phyloP scores from a whole-genome alignment of 805 yeast species.

The Cyberlindnera maritima region DNA sequence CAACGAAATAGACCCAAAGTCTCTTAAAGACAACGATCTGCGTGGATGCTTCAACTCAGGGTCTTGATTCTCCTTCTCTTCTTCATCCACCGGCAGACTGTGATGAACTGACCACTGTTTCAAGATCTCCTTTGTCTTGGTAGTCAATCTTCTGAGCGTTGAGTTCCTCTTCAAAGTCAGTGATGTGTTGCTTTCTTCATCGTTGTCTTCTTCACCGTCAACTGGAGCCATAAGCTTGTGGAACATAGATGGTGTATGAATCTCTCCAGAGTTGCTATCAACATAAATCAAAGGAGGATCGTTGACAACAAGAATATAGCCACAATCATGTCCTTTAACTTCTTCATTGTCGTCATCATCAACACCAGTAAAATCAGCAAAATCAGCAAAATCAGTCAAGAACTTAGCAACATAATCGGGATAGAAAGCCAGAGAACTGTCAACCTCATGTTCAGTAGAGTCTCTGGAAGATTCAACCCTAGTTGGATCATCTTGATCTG shows the following conservation, averaged over 20 bases:
- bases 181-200: neutral
- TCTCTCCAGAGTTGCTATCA: neutral
- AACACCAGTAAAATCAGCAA: neutral
- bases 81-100: neutral
- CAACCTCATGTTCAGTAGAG: neutral
- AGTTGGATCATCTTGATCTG: neutral
- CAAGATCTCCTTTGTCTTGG: constrained; percentile 14
- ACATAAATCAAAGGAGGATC: neutral
- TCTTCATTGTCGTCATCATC: neutral
- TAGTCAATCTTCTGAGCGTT: constrained; percentile 10
- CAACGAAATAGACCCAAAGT: constrained; percentile 1
- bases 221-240: neutral
- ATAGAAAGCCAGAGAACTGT: neutral
- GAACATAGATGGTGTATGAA: neutral
- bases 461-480: too few species aligned
- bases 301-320: neutral
- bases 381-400: neutral
- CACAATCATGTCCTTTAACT: neutral
- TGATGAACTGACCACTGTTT: constrained; percentile 9
- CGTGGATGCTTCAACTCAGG: neutral
- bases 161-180: constrained; percentile 3
- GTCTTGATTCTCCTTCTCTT: constrained; percentile 5
- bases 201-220: neutral
- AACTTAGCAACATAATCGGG: neutral
- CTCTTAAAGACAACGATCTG: constrained; percentile 1